These are phyloP conservation scores for Bassia scoparia DNA, from an alignment of 148 eudicot genomes.

Conservation along the genomic window DNA sequence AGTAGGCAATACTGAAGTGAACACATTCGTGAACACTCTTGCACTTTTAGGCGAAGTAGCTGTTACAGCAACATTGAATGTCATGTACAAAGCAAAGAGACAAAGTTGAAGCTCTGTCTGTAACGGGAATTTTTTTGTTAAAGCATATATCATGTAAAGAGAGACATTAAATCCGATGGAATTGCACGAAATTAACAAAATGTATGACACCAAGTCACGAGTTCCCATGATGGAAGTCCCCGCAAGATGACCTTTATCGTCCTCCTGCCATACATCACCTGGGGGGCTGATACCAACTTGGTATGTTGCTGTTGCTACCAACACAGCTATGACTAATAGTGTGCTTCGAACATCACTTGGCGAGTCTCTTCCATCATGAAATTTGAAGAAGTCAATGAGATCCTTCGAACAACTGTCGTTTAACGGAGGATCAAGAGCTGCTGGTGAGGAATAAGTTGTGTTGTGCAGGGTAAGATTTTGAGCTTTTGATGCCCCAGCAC, in stretches of 20 bases:
- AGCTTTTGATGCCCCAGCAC: slow-evolving; percentile 32
- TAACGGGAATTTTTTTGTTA: slow-evolving; percentile 45
- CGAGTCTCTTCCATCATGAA: slow-evolving; percentile 42
- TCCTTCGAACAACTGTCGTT: neutral
- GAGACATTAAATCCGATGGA: slow-evolving; percentile 42
- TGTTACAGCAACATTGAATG: slow-evolving; percentile 32
- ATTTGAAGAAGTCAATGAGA: slow-evolving; percentile 44
- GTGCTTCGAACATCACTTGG: slow-evolving; percentile 44
- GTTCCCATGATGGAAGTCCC: slow-evolving; percentile 50
- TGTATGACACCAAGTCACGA: slow-evolving; percentile 13
- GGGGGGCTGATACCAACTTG: slow-evolving; percentile 54
- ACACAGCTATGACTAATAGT: slow-evolving; percentile 42
- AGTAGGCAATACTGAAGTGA: slow-evolving; percentile 26
- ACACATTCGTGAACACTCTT: slow-evolving; percentile 9
- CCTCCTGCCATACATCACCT: slow-evolving; percentile 58
- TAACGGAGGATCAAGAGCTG: neutral
- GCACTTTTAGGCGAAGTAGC: slow-evolving; percentile 21
- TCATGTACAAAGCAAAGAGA: slow-evolving; percentile 31
- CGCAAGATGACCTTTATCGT: slow-evolving; percentile 35
- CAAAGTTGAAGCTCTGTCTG: slow-evolving; percentile 38
- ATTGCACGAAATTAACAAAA: slow-evolving; percentile 36
- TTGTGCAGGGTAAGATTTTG: slow-evolving; percentile 15
- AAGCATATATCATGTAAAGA: slow-evolving; percentile 39
- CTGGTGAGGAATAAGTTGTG: neutral
- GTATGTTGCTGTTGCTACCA: slow-evolving; percentile 58